phyloP scores from a whole-genome alignment of 768 basidiomycete species.

The Sporobolomyces pararoseus region DNA sequence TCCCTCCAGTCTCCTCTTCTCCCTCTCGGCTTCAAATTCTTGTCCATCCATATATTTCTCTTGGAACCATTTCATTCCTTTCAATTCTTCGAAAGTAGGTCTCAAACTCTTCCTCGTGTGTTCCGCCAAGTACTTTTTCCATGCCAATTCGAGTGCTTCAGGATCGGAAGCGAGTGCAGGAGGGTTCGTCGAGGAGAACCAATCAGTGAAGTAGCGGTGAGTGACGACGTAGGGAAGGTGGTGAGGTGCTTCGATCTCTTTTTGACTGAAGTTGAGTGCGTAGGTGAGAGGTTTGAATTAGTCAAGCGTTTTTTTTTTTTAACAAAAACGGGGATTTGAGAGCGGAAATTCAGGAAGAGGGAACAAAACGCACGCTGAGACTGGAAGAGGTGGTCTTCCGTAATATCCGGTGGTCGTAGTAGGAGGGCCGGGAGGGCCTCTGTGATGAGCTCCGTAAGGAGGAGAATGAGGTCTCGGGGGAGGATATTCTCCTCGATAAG shows the following conservation, averaged over 20 bases:
- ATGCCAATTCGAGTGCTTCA: slow-evolving; percentile 37
- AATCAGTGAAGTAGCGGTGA: slow-evolving; percentile 42
- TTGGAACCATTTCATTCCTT: slow-evolving; percentile 35
- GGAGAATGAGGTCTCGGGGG: neutral
- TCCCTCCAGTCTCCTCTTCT: slow-evolving; percentile 13
- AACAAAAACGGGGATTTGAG: no score
- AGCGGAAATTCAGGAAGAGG: no score
- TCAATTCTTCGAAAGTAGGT: slow-evolving; percentile 26
- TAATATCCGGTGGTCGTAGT: neutral
- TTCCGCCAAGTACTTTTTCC: slow-evolving; percentile 38
- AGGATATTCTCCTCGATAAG: neutral
- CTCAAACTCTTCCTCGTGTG: slow-evolving; percentile 7
- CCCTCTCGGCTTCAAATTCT: slow-evolving; percentile 15
- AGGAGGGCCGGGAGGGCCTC: neutral
- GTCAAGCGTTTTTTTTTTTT: no score
- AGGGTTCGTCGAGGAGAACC: slow-evolving; percentile 18
- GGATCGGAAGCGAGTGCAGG: slow-evolving; percentile 5
- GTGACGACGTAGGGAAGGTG: slow-evolving; percentile 34
- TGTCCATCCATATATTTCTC: slow-evolving; percentile 39
- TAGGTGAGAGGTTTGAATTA: no score
- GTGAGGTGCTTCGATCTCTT: slow-evolving; percentile 28
- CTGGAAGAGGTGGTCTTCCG: neutral
- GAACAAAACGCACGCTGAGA: neutral
- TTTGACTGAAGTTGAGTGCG: no score
- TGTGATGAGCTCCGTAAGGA: neutral